phyloP scores from a whole-genome alignment of 169 alveolate genomes.

The Plasmodium gallinaceum region DNA sequence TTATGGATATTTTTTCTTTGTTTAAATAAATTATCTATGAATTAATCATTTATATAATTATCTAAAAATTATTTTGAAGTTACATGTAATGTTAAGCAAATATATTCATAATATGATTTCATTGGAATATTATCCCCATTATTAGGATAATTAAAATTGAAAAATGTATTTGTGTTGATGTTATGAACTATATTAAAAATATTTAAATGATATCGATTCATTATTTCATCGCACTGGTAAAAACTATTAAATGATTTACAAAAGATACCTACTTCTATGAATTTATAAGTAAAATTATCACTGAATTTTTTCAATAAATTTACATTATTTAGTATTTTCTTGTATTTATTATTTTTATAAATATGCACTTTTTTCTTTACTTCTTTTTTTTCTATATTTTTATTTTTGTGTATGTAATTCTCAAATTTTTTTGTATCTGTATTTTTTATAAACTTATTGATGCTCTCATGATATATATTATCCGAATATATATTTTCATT shows the following conservation, averaged over 20 bases:
- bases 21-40: not conserved
- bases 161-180: conserved; percentile 3
- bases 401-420: no score
- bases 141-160: not conserved
- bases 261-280: conserved; percentile 2
- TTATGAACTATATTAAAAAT: conserved; percentile 7
- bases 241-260: not conserved
- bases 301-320: conserved; percentile 24
- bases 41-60: no score
- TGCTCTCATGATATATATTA: not conserved
- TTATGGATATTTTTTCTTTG: not conserved
- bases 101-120: conserved; percentile 35
- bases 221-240: conserved; percentile 5
- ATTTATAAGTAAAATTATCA: conserved; percentile 14
- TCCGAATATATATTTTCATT: not conserved
- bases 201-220: conserved; percentile 11
- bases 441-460: not conserved
- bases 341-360: not conserved
- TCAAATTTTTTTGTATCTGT: not conserved
- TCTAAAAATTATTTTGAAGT: not conserved
- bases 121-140: conserved; percentile 1
- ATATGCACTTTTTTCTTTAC: not conserved
- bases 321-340: conserved; percentile 21
- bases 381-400: not conserved
- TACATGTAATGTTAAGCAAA: conserved; percentile 48